These are phyloP conservation scores for Magnolia kwangsiensis DNA, from an alignment of 164 flowering plant species.

Conservation along the genomic window DNA sequence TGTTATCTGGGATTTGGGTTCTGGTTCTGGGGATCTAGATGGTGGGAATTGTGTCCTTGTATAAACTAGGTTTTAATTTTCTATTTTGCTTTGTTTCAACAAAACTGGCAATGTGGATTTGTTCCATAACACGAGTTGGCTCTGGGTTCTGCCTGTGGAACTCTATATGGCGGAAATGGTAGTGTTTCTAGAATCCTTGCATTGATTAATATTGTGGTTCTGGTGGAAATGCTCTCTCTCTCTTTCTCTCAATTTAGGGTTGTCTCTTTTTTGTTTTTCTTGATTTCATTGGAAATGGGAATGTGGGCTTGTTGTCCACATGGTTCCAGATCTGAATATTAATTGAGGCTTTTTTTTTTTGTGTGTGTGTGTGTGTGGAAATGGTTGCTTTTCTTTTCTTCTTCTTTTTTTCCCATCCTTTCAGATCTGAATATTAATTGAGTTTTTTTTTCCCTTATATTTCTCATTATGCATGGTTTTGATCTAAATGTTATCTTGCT, in stretches of 20 bases:
- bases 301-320: not conserved
- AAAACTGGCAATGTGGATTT: not conserved
- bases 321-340: not conserved
- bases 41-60: not conserved
- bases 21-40: not conserved
- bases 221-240: not conserved
- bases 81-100: not conserved
- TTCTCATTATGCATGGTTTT: not conserved
- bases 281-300: not conserved
- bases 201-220: not conserved
- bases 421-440: not conserved
- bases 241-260: not conserved
- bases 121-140: not conserved
- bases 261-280: not conserved
- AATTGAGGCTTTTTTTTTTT: not conserved
- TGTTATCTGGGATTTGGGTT: not conserved
- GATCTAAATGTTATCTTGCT: not conserved
- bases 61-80: not conserved
- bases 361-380: too few species aligned
- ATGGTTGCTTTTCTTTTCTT: not conserved
- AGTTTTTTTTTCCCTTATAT: not conserved
- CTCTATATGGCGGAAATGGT: not conserved
- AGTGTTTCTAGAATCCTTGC: not conserved
- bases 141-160: not conserved
- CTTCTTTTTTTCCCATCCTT: not conserved